These are phyloP conservation scores for Solanum corneliomulleri DNA, from an alignment of 257 asterid genomes.

Conservation along the genomic window DNA sequence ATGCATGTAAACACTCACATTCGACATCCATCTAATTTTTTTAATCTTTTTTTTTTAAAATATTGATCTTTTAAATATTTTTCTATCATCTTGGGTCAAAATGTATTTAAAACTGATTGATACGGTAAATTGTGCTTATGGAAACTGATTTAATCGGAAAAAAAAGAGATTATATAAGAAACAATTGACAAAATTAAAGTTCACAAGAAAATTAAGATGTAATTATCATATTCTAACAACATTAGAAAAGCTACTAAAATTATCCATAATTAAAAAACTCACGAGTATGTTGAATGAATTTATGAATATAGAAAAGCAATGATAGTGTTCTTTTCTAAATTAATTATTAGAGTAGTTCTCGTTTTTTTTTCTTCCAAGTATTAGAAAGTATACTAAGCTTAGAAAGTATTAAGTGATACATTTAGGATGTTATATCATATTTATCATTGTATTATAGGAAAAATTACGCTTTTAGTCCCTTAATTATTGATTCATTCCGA, in stretches of 20 bases:
- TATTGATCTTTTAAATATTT: not conserved
- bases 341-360: too few relatives aligned
- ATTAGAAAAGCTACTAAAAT: not conserved
- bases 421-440: not conserved
- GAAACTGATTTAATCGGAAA: not conserved
- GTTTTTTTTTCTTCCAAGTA: too few relatives aligned
- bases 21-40: not conserved
- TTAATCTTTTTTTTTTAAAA: not conserved
- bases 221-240: not conserved
- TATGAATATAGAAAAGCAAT: not conserved
- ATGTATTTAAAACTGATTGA: not conserved
- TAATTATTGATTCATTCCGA: not conserved
- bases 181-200: not conserved
- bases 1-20: not conserved
- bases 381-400: not conserved
- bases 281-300: not conserved
- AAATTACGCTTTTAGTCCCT: not conserved
- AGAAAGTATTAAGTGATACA: not conserved
- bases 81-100: not conserved
- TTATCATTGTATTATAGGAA: not conserved
- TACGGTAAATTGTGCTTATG: not conserved
- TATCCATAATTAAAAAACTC: not conserved
- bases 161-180: not conserved
- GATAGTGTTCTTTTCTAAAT: not conserved
- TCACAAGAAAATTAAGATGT: not conserved